Percentiles rank a stretch among this genome's conserved stretches.
Conservation (phyloP, 805 yeast species). For the Pichia cabralensis region DNA sequence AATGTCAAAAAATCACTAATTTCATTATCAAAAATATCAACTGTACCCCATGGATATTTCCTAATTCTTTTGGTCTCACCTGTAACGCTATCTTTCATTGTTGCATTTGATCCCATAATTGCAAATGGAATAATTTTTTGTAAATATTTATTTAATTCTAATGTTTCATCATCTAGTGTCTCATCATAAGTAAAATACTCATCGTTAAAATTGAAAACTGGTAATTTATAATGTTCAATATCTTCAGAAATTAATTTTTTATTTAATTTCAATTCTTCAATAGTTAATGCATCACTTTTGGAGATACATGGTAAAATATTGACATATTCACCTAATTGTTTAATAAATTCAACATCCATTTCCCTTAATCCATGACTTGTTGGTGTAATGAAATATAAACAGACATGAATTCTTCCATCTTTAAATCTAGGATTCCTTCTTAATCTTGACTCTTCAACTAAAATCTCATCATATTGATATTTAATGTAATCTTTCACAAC, state of each 20-base stretch:
- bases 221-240: slow-evolving; percentile 57
- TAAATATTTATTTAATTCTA: slow-evolving; percentile 27
- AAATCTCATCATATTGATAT: slow-evolving; percentile 75
- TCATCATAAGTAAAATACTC: slow-evolving; percentile 33
- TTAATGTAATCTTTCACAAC: slow-evolving; percentile 68
- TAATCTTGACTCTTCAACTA: slow-evolving; percentile 71
- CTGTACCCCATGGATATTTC: slow-evolving; percentile 60
- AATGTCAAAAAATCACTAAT: slow-evolving; percentile 72
- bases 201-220: slow-evolving; percentile 68
- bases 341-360: slow-evolving; percentile 66
- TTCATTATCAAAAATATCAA: slow-evolving; percentile 50
- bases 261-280: slow-evolving; percentile 57
- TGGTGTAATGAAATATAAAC: slow-evolving; percentile 66
- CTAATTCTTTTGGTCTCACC: slow-evolving; percentile 38
- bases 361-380: slow-evolving; percentile 60
- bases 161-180: slow-evolving; percentile 22
- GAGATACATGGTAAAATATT: slow-evolving; percentile 79
- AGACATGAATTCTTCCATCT: slow-evolving; percentile 73
- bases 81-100: slow-evolving; percentile 23
- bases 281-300: slow-evolving; percentile 71
- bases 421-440: slow-evolving; percentile 79
- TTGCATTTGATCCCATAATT: slow-evolving; percentile 46
- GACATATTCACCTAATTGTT: slow-evolving; percentile 55
- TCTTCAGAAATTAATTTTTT: slow-evolving; percentile 71
- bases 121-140: slow-evolving; percentile 52